Conservation (phyloP, 768 basidiomycete genomes). For the Lentinula boryana region DNA sequence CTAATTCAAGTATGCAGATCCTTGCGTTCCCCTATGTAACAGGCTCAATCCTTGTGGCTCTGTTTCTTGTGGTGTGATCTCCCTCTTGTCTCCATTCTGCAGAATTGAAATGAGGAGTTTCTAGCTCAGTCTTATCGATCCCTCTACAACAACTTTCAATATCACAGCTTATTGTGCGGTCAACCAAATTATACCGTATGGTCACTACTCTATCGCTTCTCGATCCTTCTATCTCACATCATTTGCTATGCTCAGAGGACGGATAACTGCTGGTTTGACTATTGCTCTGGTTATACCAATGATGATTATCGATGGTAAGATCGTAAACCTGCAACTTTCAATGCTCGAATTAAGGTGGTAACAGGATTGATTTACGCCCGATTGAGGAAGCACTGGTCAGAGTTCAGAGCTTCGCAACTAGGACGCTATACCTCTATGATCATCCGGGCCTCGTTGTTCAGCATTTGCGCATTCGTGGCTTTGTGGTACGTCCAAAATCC, state of each 20-base stretch:
- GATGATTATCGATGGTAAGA: background rate
- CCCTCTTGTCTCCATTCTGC: background rate
- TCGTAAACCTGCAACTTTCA: background rate
- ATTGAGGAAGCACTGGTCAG: slow-evolving; percentile 1
- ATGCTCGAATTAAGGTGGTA: background rate
- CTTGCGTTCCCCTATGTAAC: background rate
- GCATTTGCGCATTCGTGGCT: background rate
- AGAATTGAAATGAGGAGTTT: background rate
- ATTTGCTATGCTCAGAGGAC: background rate
- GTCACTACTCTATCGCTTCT: background rate
- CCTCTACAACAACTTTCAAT: background rate
- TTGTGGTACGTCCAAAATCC: background rate
- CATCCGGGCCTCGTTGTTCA: background rate
- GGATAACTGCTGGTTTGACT: background rate
- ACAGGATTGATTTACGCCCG: background rate
- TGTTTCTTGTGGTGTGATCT: background rate
- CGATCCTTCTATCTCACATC: background rate
- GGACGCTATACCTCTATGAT: background rate
- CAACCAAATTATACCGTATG: background rate
- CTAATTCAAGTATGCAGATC: background rate
- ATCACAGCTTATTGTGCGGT: background rate
- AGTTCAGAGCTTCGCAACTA: background rate
- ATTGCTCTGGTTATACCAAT: background rate
- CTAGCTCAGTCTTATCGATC: background rate
- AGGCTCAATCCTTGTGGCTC: background rate